Evolutionary conservation across 2,329 filamentous ascomycete species (phyloP), one percentile per base, ranked within the genome.

Genomic region (Clonostachys chloroleuca): DNA sequence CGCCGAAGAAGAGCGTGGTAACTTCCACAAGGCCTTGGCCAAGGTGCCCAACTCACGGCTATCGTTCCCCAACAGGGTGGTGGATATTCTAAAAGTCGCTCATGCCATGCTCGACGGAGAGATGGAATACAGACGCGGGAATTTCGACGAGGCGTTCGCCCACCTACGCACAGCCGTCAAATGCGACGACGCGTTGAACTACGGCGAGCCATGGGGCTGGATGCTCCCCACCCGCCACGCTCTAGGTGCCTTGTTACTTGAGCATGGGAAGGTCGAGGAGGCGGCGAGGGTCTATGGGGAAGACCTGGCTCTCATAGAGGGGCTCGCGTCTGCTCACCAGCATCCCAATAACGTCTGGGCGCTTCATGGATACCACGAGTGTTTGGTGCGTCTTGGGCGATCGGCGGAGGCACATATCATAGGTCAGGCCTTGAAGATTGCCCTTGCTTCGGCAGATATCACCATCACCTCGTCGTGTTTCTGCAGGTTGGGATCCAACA

Each of bases 281-380:
- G 80, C 81, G 0, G 64, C 68, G 1, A 67, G 59, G 1, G 73
- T 78, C 3, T 86, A 85, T 51, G 64, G 64, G 12, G 78, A 78
- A 3, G 81, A 85, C 56, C 61, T 86, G 9, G 81, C 81, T 0
- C 59, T 81, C 13, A 69, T 74, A 48, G 64, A 68, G 34, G 77
- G 73, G 2, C 60, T 87, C 5, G 79, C 83, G 0, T 69, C 85
- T 30, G 75, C 82, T 2, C 65, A 78, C 44, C 77, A 78, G 53
- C 85, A 89, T 62, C 81, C 77, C 13, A 82, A 82, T 43, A 89
- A 89, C 55, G 77, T 89, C 0, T 89, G 85, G 85, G 77, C 83
- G 16, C 61, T 89, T 53, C 81, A 86, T 56, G 86, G 86, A 0
- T 84, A 81, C 52, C 75, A 86, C 51, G 86, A 89, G 64, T 87